Evolutionary conservation across 2,329 filamentous ascomycete species (phyloP), one percentile per base, ranked within the genome.

Genomic region (Diaporthe sp.): DNA sequence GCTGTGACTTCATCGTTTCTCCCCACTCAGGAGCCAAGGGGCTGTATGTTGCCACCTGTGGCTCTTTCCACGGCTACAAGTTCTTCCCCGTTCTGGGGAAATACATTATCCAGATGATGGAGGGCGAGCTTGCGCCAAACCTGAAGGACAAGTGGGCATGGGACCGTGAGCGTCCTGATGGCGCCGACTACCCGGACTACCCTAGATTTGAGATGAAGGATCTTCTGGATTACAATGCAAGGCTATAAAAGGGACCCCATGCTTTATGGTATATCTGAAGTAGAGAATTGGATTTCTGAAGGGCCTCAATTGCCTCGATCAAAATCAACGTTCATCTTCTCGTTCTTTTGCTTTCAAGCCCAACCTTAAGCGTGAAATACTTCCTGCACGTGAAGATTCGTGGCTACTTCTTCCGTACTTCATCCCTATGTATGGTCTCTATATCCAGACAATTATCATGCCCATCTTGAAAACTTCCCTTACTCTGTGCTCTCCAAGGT

Each of bases 41-140:
- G 31, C 83, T 94, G 0, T 93, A 89, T 78, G 79, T 94, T 2
- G 92, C 91, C 0, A 90, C 90, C 0, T 91, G 91, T 17, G 92
- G 92, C 9, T 93, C 91, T 0, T 92, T 93, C 79, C 92, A 94
- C 82, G 89, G 90, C 22, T 93, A 88, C 86, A 93, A 94, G 82
- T 93, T 94, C 82, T 87, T 94, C 75, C 92, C 92, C 0, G 88
- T 90, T 3, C 87, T 93, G 37, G 92, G 92, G 6, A 89, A 88
- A 78, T 93, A 93, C 78, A 86, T 92, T 39, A 80, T 87, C n/a
- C 87, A 90, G 79, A 89, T 89, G 91, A 82, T 86, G 39, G 88
- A 87, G 78, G 87, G 82, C 17, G 77, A 82, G 19, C 80, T 91
- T 25, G 81, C 84, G 9, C 78, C 85, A 0, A 86, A 87, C 71